Evolutionary conservation across 352 stramenopile species (phyloP).

Genomic region (Chloridella minuta): DNA sequence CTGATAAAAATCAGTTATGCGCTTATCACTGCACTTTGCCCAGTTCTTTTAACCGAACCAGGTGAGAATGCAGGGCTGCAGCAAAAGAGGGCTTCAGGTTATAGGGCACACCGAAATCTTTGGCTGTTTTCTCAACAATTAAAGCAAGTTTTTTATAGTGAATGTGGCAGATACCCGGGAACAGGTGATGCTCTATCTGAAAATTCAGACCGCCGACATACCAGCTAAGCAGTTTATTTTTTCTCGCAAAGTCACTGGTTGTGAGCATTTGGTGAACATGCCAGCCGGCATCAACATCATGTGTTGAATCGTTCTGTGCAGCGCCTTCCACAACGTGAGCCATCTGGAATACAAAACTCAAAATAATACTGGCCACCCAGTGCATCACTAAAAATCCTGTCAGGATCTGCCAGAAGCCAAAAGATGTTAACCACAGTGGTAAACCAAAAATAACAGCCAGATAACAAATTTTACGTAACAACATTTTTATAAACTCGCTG

Average conservation of each 20-base stretch:
- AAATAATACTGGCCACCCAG: neutral
- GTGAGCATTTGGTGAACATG: neutral
- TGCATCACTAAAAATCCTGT: neutral
- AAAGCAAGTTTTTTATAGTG: neutral
- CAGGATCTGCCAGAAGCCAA: neutral
- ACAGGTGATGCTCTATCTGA: neutral
- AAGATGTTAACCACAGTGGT: neutral
- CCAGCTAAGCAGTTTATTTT: neutral
- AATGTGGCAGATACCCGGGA: neutral
- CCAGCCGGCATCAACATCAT: neutral
- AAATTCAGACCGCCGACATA: neutral
- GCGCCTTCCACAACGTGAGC: neutral
- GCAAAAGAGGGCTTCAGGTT: too few relatives aligned
- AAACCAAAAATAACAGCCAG: neutral
- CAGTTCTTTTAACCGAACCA: too few relatives aligned
- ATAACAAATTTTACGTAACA: neutral
- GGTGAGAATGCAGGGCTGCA: too few relatives aligned
- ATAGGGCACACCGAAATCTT: too few relatives aligned
- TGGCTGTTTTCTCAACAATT: neutral
- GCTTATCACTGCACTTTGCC: too few relatives aligned
- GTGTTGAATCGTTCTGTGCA: neutral
- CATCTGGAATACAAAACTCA: neutral
- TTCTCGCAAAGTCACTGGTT: neutral
- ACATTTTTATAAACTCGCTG: neutral
- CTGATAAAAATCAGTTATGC: too few relatives aligned